phyloP scores from a whole-genome alignment of 2,329 filamentous ascomycete genomes.

The Pseudopyricularia javanii region DNA sequence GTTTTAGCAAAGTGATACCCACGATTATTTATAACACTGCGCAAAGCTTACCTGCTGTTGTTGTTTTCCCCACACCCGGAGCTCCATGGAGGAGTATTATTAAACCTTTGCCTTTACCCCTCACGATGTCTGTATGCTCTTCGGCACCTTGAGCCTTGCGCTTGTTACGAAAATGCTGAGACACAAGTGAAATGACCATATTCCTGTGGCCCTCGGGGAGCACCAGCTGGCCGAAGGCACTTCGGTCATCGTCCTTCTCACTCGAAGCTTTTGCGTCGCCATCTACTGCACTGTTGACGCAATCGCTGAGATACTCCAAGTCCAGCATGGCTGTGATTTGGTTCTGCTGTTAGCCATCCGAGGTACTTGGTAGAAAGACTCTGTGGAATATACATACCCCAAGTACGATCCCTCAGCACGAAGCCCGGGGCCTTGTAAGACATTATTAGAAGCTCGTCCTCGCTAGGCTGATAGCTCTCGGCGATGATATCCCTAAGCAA shows the following conservation, averaged over 20 bases:
- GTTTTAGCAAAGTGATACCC: not conserved
- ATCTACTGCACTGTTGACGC: not conserved
- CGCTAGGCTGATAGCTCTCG: conserved; percentile 2
- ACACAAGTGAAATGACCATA: conserved; percentile 17
- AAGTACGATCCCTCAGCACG: conserved; percentile 18
- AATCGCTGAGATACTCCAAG: conserved; percentile 3
- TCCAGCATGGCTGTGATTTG: conserved; percentile 6
- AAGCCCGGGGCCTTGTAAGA: conserved; percentile 19
- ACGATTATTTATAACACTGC: no score
- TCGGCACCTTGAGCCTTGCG: not conserved
- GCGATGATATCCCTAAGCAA: conserved; percentile 3
- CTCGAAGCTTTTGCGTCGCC: not conserved
- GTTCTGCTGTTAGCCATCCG: not conserved
- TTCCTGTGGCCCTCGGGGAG: conserved; percentile 12
- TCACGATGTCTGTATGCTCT: conserved; percentile 16
- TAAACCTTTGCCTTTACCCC: conserved; percentile 16
- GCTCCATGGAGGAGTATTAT: conserved; percentile 19
- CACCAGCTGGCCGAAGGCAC: conserved; percentile 15
- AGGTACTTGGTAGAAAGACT: conserved; percentile 4
- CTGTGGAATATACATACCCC: no score
- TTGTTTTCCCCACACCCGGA: conserved; percentile 20
- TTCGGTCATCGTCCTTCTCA: conserved; percentile 2
- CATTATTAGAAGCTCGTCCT: conserved; percentile 18
- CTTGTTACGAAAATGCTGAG: conserved; percentile 18
- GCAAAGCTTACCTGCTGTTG: conserved; percentile 13